Evolutionary conservation across 345 rosid genomes (phyloP), one percentile per base, ranked within the genome.

Genomic region (Bretschneidera sinensis): DNA sequence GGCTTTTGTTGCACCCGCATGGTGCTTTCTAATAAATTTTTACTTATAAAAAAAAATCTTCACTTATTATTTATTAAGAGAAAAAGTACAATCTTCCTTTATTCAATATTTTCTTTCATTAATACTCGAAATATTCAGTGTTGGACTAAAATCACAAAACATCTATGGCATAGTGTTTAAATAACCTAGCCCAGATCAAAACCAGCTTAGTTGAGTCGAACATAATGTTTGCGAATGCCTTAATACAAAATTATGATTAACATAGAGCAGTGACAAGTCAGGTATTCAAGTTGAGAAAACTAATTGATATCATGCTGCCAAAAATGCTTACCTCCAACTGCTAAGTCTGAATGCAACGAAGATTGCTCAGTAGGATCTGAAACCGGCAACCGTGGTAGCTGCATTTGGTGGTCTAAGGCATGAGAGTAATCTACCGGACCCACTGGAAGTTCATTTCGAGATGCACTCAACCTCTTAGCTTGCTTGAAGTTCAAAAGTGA

Each of bases 401-500:
- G 89, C 70, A 74, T 66, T 61, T 78, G 90, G 51, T 76, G 79
- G 54, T 80, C 89, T 28, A 82, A 53, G 60, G 76, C 60, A 67
- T 74, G 66, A 22, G 91, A 6, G 67, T 80, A 83, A 63, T 74
- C 77, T 34, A 62, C 55, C 18, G 74, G 70, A 54, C 73, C 81
- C 48, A 63, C 64, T 60, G 66, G 86, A 68, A 49, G 65, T 50
- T 87, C 95, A 79, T 68, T 71, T 34, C 71, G 76, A 56, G 82
- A 71, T 52, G 80, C 47, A 63, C 74, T 62, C 50, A 71, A 70
- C 71, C 76, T 80, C 74, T 80, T 80, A 58, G 73, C 75, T 76
- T 92, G 86, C 81, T 89, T 85, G 67, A 78, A 66, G 74, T 69
- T 80, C 66, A 89, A 9, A 31, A 89, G 74, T 45, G 97, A 87